phyloP scores from a whole-genome alignment of 441 rosid genomes.

The Daphne laureola region DNA sequence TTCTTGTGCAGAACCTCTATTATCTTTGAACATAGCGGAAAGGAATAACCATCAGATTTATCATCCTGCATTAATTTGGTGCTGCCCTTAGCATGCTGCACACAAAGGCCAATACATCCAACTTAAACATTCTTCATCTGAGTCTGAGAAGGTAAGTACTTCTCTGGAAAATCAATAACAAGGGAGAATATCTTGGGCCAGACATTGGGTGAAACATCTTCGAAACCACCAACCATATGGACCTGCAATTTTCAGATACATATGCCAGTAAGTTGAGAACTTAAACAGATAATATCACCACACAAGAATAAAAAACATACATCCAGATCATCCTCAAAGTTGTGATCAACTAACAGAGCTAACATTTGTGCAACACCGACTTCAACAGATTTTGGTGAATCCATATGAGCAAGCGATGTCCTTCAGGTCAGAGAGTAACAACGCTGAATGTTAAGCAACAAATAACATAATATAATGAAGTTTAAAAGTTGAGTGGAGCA shows the following conservation, averaged over 20 bases:
- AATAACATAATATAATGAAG: neutral
- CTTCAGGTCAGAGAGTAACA: conserved; percentile 30
- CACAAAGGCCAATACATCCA: conserved; percentile 23
- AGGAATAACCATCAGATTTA: conserved; percentile 47
- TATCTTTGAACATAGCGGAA: conserved; percentile 60
- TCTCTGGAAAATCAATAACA: conserved; percentile 20
- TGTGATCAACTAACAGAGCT: conserved; percentile 29
- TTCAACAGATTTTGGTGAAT: conserved; percentile 55
- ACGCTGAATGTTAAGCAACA: neutral
- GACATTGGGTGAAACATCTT: conserved; percentile 52
- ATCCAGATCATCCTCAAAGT: conserved; percentile 45
- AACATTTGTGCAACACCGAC: conserved; percentile 67
- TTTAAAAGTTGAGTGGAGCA: neutral
- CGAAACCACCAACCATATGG: conserved; percentile 75
- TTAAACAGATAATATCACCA: neutral
- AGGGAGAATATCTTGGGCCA: conserved; percentile 20
- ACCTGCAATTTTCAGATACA: conserved; percentile 41
- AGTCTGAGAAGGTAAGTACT: conserved; percentile 11
- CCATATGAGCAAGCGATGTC: conserved; percentile 81
- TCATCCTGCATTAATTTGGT: conserved; percentile 15
- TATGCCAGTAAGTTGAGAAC: neutral
- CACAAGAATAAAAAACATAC: conserved; percentile 24
- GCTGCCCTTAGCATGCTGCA: conserved; percentile 40
- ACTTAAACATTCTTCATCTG: conserved; percentile 20
- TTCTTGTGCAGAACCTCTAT: conserved; percentile 51